Evolutionary conservation across 441 rosid genomes (phyloP).

Genomic region (Capsella rubella): DNA sequence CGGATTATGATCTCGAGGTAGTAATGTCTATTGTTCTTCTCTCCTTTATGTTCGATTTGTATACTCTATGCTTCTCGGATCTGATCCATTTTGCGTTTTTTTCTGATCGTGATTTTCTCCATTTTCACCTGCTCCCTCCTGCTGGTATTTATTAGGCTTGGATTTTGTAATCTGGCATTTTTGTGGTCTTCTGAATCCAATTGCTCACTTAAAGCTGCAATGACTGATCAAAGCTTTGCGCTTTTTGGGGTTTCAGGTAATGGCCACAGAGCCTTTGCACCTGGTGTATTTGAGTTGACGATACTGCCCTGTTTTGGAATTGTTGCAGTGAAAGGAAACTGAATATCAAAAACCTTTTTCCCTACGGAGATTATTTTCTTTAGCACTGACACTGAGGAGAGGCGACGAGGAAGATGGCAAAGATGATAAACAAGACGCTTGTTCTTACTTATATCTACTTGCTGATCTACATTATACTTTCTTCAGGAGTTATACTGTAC

Average conservation of each 20-base stretch:
- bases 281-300: neutral
- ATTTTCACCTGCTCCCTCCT: no score
- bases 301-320: constrained; percentile 10
- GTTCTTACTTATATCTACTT: constrained; percentile 90
- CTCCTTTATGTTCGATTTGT: no score
- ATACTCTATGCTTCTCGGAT: no score
- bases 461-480: constrained; percentile 84
- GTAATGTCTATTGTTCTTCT: no score
- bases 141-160: no score
- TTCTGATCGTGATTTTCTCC: no score
- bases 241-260: constrained; percentile 22
- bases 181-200: no score
- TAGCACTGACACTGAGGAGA: constrained; percentile 28
- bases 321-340: constrained; percentile 21
- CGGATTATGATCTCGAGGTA: no score
- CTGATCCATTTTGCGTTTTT: no score
- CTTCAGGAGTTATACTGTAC: constrained; percentile 92
- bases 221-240: constrained; percentile 25
- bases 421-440: constrained; percentile 77
- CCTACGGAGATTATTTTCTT: constrained; percentile 4
- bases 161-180: no score
- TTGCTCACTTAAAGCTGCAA: constrained; percentile 15
- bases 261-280: constrained; percentile 29
- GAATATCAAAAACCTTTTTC: neutral
- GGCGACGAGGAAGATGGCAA: constrained; percentile 43